These are phyloP conservation scores for Xylaria sp. DNA, from an alignment of 2,329 filamentous ascomycete species.

Conservation along the genomic window DNA sequence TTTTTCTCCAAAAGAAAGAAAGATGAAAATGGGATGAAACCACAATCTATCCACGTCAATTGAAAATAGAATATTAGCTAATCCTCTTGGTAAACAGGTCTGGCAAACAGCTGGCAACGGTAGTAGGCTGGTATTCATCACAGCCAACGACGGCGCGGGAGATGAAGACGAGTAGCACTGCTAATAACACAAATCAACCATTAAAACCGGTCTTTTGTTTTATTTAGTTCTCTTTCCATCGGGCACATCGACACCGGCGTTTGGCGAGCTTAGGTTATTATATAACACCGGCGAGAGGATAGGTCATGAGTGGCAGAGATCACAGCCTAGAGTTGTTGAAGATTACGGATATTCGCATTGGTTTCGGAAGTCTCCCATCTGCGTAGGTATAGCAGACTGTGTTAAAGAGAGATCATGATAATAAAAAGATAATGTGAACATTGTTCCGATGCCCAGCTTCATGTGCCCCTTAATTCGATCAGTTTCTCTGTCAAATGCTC, in stretches of 20 bases:
- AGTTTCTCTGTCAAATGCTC: not conserved
- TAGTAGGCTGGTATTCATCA: slow-evolving; percentile 77
- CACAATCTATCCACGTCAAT: slow-evolving; percentile 35
- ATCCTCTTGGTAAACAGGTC: slow-evolving; percentile 60
- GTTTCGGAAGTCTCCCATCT: not conserved
- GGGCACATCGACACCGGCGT: slow-evolving; percentile 7
- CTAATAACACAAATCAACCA: not conserved
- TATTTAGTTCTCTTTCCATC: not conserved
- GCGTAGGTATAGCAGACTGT: not conserved
- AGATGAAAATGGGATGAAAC: too few relatives aligned
- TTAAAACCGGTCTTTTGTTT: not conserved
- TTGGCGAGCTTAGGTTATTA: not conserved
- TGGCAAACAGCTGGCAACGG: slow-evolving; percentile 82
- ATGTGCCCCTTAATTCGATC: not conserved
- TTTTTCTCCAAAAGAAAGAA: not conserved
- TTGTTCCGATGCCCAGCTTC: too few relatives aligned
- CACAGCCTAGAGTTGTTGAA: not conserved
- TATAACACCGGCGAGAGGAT: not conserved
- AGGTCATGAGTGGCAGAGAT: not conserved
- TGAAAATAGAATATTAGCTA: slow-evolving; percentile 24
- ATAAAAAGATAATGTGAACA: slow-evolving; percentile 4
- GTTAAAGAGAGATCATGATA: slow-evolving; percentile 5
- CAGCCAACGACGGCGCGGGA: slow-evolving; percentile 45
- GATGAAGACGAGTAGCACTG: slow-evolving; percentile 41
- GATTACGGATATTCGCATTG: not conserved